A percentile compares a stretch with the other conserved stretches of the same genome.
Conservation (phyloP, 2,329 filamentous ascomycete genomes). For the Neonectria neomacrospora region DNA sequence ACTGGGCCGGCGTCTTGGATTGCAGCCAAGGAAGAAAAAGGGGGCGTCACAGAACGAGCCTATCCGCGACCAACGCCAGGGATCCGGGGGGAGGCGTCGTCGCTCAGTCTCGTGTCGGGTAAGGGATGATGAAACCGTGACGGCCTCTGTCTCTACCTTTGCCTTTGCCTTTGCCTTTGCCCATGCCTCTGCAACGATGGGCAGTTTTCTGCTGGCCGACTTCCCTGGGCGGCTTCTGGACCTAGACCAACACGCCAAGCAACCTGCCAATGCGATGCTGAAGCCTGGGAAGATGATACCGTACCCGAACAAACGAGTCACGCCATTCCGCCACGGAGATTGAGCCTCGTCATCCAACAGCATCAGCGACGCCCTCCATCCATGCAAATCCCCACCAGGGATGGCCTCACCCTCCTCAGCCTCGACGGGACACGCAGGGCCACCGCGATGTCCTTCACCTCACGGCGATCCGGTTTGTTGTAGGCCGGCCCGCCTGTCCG, state of each 20-base stretch:
- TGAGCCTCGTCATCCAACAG: conserved; percentile 20
- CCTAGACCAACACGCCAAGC: not conserved
- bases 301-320: conserved; percentile 6
- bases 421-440: conserved; percentile 1
- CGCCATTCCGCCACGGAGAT: conserved; percentile 14
- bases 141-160: conserved; percentile 4
- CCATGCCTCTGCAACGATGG: conserved; percentile 8
- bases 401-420: conserved; percentile 13
- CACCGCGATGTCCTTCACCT: conserved; percentile 2
- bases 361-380: conserved; percentile 15
- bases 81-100: conserved; percentile 3
- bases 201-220: not conserved
- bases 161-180: not conserved
- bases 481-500: not conserved
- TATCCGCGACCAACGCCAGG: conserved; percentile 13
- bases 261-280: not conserved
- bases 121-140: conserved; percentile 22
- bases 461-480: not conserved
- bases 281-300: not conserved
- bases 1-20: conserved; percentile 25
- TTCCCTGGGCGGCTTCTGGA: not conserved
- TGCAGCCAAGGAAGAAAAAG: conserved; percentile 16
- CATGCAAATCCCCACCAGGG: conserved; percentile 19
- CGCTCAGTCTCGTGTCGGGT: conserved; percentile 20
- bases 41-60: conserved; percentile 17